Base-by-base conservation (phyloP, 2,329 filamentous ascomycete species). In the Beauveria australis region DNA sequence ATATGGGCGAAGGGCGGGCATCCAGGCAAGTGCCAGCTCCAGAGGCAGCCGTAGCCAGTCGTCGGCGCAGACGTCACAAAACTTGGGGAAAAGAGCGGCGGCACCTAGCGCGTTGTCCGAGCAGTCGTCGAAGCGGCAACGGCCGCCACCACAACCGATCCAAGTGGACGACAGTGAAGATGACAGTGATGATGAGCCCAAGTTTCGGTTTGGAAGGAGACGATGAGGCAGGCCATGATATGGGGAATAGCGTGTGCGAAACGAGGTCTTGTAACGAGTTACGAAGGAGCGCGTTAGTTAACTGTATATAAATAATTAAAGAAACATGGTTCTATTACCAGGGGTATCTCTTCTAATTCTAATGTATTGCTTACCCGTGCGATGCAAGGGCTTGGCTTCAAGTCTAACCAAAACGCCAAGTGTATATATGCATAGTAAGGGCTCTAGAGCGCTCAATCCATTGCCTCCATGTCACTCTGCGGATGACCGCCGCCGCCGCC, bases 151-250 rank as follows among this genome's bases (percentile, higher is more conserved):
- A 18, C 73, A 72, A 61, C 69, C 72, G 7, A 63, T 72, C 1
- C 72, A 71, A 53, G 66, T 72, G 43, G 67, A 67, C 5, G 75
- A 76, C 61, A 76, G 73, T 49, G 79, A 77, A 18, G 75, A 77
- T 14, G 75, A 83, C 40, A 83, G 80, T 63, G 82, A 84, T 49
- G 82, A 84, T 61, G 81, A 79, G 66, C 74, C 83, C 55, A 78
- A 79, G 64, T 85, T 85, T 66, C 75, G 76, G 59, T 85, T 85
- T 67, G 78, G 80, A 33, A 79, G 77, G 68, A 74, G 81, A 66
- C 75, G 75, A 66, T 79, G 68, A 51, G 24, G n/a, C 28, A 55
- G 18, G 28, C 26, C 16, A n/a, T 43, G 0, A 18, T 22, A 3
- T 44, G 19, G 22, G 16, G 19, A 54, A 12, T 22, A 24, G 53